Evolutionary conservation across 768 basidiomycete genomes (phyloP), one percentile per base, ranked within the genome.

Genomic region (Termitomyces sp.): DNA sequence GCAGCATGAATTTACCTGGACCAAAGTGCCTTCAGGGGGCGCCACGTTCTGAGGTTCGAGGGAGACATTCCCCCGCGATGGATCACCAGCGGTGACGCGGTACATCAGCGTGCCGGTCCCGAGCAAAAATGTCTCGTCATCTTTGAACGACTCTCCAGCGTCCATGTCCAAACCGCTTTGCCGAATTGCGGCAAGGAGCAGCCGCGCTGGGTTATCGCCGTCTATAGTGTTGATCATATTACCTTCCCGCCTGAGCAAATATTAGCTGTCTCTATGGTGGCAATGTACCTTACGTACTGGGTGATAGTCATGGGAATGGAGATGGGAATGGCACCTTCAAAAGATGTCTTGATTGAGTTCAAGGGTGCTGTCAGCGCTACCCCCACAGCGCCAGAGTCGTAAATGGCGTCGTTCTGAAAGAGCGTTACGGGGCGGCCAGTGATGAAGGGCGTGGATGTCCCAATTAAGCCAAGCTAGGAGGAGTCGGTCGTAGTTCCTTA

Each of bases 361-460:
- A 28, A 9, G 10, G 34, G 49, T 45, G 43, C 35, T 35, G 56
- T 66, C 27, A 86, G 59, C 0, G 81, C 87, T 6, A 93, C 55
- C 0, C 89, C 91, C 11, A 91, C 80, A 3, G 89, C 88, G 7
- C 91, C 91, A 7, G 79, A 73, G 0, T 80, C 83, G 54, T 78
- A 68, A 25, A 89, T 76, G 1, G 75, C 65, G 37, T 75, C 71
- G 49, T 86, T 79, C 56, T 77, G 69, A 57, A 91, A 83, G 10
- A 92, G 72, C 0, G 90, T 91, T 28, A 86, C 80, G 0, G 85
- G 84, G 19, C 86, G 72, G 14, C 89, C 91, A 1, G 88, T 91
- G 5, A 89, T 71, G 66, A 92, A 92, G 0, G 89, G 89, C 2
- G 91, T 92, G 2, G 89, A 85, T 0, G 89, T 76, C 0, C 84